phyloP scores from a whole-genome alignment of 2,329 filamentous ascomycete species.

The Fusarium tupiense region DNA sequence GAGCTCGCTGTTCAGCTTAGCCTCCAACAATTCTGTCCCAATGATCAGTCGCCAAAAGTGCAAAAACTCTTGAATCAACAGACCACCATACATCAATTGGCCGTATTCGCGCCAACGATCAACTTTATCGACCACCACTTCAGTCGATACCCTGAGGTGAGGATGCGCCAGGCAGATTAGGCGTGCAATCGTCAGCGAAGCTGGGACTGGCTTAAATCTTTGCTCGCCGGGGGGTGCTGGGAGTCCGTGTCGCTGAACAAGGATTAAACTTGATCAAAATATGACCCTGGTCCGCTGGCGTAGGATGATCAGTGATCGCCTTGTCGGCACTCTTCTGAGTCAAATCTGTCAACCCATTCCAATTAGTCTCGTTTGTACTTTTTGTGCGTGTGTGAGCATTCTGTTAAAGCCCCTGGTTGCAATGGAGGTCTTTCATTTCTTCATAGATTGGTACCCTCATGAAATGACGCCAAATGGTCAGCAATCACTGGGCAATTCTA shows the following conservation, averaged over 20 bases:
- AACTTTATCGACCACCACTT: slow-evolving; percentile 39
- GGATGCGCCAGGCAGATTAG: slow-evolving; percentile 15
- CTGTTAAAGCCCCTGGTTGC: slow-evolving; percentile 25
- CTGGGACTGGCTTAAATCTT: slow-evolving; percentile 26
- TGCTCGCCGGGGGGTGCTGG: slow-evolving; percentile 24
- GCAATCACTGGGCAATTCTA: not conserved
- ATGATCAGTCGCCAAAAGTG: slow-evolving; percentile 16
- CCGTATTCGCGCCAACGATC: slow-evolving; percentile 31
- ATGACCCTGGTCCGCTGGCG: slow-evolving; percentile 19
- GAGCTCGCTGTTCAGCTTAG: slow-evolving; percentile 23
- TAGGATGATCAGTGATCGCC: slow-evolving; percentile 40
- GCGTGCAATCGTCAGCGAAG: slow-evolving; percentile 31
- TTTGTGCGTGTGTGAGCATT: slow-evolving; percentile 32
- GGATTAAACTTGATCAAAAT: slow-evolving; percentile 32
- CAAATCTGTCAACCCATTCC: slow-evolving; percentile 44
- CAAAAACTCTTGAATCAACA: not conserved
- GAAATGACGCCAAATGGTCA: not conserved
- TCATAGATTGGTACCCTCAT: slow-evolving; percentile 6
- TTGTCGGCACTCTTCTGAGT: slow-evolving; percentile 40
- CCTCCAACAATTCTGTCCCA: slow-evolving; percentile 21
- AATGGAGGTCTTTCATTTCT: slow-evolving; percentile 13
- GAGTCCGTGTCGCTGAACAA: slow-evolving; percentile 33
- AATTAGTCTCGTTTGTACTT: slow-evolving; percentile 43
- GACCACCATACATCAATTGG: slow-evolving; percentile 19
- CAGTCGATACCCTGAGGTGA: slow-evolving; percentile 28